Conservation (phyloP, 208 protist genomes). For the Leptomonas seymouri region DNA sequence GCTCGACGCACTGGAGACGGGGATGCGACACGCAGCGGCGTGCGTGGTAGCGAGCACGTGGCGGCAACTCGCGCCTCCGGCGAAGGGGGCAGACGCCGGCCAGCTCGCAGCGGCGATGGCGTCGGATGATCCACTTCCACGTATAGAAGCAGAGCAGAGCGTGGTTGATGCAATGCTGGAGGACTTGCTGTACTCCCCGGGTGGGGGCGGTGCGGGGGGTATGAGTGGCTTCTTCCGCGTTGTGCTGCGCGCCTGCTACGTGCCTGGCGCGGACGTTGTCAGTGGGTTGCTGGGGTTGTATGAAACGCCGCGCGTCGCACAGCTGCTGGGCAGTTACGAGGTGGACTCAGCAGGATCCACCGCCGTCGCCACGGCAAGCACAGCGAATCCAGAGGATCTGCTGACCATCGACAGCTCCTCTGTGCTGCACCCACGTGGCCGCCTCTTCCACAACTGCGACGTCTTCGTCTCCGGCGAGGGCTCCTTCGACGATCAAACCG, state of each 20-base stretch:
- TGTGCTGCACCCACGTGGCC: constrained; percentile 19
- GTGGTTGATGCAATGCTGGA: constrained; percentile 11
- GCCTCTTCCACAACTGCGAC: constrained; percentile 39
- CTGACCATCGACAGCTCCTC: background rate
- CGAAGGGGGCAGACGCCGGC: background rate
- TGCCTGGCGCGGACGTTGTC: constrained; percentile 66
- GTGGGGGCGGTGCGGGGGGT: constrained; percentile 78
- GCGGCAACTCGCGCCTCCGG: background rate
- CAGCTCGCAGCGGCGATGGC: background rate
- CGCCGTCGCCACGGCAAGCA: background rate
- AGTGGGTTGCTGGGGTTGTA: constrained; percentile 47
- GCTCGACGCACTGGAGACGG: constrained; percentile 51
- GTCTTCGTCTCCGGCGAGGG: constrained; percentile 73
- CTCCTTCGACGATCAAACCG: constrained; percentile 77
- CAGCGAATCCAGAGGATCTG: background rate
- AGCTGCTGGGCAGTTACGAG: constrained; percentile 10
- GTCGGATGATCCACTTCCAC: background rate
- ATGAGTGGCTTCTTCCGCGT: constrained; percentile 81
- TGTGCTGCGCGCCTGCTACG: constrained; percentile 47
- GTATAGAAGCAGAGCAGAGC: background rate
- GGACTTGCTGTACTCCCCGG: constrained; percentile 40
- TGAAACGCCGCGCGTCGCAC: constrained; percentile 12
- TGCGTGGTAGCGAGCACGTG: constrained; percentile 42
- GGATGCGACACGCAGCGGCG: constrained; percentile 60
- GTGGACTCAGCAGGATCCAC: background rate